Percentiles rank a stretch among this genome's conserved stretches.
Conservation (phyloP, 2,329 filamentous ascomycete genomes). For the Reticulascus tulasneorum region DNA sequence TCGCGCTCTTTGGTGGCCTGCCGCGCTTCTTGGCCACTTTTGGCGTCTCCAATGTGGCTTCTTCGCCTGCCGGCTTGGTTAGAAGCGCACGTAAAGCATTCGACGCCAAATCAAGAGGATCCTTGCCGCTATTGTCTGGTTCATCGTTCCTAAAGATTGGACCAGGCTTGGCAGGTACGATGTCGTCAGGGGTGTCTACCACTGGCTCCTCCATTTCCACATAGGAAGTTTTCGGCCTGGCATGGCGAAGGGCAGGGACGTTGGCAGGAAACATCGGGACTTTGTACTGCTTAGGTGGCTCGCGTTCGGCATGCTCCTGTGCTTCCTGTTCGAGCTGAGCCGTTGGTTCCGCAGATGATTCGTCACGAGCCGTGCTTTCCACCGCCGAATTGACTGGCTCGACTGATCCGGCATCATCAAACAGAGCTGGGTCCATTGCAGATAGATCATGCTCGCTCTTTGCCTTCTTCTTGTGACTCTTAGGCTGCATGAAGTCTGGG, state of each 20-base stretch:
- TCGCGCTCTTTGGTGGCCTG: conserved; percentile 27
- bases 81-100: conserved; percentile 27
- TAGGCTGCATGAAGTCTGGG: conserved; percentile 48
- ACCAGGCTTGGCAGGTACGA: conserved; percentile 17
- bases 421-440: conserved; percentile 51
- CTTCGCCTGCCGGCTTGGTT: conserved; percentile 12
- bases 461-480: conserved; percentile 40
- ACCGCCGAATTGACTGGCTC: conserved; percentile 7
- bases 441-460: conserved; percentile 24
- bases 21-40: conserved; percentile 19
- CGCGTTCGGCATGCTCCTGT: background rate
- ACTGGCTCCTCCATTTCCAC: conserved; percentile 39
- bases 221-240: conserved; percentile 49
- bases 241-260: conserved; percentile 46
- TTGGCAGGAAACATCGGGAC: conserved; percentile 24
- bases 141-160: conserved; percentile 5
- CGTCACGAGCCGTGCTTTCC: conserved; percentile 16
- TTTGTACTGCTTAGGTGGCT: background rate
- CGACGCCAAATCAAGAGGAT: conserved; percentile 36
- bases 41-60: conserved; percentile 18
- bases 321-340: conserved; percentile 5
- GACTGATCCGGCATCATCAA: conserved; percentile 20
- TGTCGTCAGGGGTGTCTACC: conserved; percentile 39
- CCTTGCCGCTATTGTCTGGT: conserved; percentile 2
- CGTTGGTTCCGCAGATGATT: conserved; percentile 13